phyloP scores from a whole-genome alignment of 2,329 filamentous ascomycete species.

The Fusarium goolgardi region DNA sequence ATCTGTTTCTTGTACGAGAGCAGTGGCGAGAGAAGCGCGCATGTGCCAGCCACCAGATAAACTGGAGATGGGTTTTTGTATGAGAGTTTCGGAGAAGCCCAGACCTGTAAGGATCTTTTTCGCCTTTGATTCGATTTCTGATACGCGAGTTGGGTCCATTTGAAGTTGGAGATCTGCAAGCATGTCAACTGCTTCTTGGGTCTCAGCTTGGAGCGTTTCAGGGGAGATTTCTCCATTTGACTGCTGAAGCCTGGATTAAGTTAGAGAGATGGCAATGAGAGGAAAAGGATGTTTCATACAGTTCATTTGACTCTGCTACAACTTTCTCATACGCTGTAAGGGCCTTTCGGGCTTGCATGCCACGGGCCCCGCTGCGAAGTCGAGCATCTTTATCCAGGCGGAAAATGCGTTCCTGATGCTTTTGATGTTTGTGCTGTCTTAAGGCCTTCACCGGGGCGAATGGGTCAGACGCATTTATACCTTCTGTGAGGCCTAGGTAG shows the following conservation, averaged over 20 bases:
- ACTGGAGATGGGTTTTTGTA: conserved; percentile 69
- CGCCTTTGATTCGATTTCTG: conserved; percentile 73
- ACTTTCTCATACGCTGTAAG: conserved; percentile 75
- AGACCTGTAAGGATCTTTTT: conserved; percentile 75
- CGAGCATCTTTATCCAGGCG: conserved; percentile 78
- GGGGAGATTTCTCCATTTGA: conserved; percentile 66
- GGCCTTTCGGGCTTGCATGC: conserved; percentile 79
- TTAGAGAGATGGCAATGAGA: background rate
- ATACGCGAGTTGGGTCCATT: conserved; percentile 72
- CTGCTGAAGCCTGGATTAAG: conserved; percentile 58
- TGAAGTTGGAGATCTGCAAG: conserved; percentile 75
- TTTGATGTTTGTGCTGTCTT: conserved; percentile 70
- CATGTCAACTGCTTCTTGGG: conserved; percentile 75
- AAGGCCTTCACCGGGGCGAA: conserved; percentile 70
- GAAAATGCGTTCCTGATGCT: conserved; percentile 72
- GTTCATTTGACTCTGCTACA: conserved; percentile 65
- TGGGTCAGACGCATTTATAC: conserved; percentile 67
- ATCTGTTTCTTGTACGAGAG: conserved; percentile 78
- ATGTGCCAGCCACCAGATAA: conserved; percentile 84
- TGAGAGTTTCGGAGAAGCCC: conserved; percentile 73
- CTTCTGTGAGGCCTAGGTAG: conserved; percentile 65
- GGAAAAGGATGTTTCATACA: conserved; percentile 54
- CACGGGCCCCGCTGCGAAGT: conserved; percentile 78
- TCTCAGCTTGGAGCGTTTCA: conserved; percentile 70
- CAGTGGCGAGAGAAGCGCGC: conserved; percentile 72